phyloP scores from a whole-genome alignment of 441 rosid genomes.

The Bruguiera hainesii region DNA sequence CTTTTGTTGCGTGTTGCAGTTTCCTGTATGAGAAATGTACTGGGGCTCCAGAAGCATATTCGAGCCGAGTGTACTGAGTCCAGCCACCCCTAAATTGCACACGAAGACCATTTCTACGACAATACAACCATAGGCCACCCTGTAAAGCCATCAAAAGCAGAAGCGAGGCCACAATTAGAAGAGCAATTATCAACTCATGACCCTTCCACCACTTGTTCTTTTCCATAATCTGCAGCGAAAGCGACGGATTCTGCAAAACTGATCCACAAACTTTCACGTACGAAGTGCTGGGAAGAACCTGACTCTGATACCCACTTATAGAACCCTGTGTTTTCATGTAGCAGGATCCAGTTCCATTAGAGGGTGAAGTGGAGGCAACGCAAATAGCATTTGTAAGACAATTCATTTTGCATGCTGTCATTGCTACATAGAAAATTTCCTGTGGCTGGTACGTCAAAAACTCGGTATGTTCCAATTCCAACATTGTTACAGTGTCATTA shows the following conservation, averaged over 20 bases:
- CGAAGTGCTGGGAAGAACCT: slow-evolving; percentile 46
- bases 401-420: slow-evolving; percentile 44
- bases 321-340: slow-evolving; percentile 46
- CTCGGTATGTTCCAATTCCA: slow-evolving; percentile 36
- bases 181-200: slow-evolving; percentile 22
- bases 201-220: slow-evolving; percentile 3
- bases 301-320: slow-evolving; percentile 49
- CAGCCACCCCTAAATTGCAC: slow-evolving; percentile 34
- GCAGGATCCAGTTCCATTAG: slow-evolving; percentile 58
- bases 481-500: slow-evolving; percentile 40
- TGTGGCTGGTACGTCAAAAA: slow-evolving; percentile 36
- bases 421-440: slow-evolving; percentile 35
- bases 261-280: slow-evolving; percentile 58
- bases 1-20: slow-evolving; percentile 46
- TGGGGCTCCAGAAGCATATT: slow-evolving; percentile 60
- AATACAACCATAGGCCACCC: slow-evolving; percentile 48
- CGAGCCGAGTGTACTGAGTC: slow-evolving; percentile 41
- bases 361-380: slow-evolving; percentile 47
- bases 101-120: slow-evolving; percentile 30
- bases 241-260: slow-evolving; percentile 31
- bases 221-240: neutral
- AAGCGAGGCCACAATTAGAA: slow-evolving; percentile 34
- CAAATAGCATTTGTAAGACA: slow-evolving; percentile 44
- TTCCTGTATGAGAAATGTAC: slow-evolving; percentile 53
- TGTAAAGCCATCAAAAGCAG: slow-evolving; percentile 33